A percentile compares a stretch with the other conserved stretches of the same genome.
phyloP scores from a whole-genome alignment of 2,329 filamentous ascomycete genomes.

The Exophiala spinifera region DNA sequence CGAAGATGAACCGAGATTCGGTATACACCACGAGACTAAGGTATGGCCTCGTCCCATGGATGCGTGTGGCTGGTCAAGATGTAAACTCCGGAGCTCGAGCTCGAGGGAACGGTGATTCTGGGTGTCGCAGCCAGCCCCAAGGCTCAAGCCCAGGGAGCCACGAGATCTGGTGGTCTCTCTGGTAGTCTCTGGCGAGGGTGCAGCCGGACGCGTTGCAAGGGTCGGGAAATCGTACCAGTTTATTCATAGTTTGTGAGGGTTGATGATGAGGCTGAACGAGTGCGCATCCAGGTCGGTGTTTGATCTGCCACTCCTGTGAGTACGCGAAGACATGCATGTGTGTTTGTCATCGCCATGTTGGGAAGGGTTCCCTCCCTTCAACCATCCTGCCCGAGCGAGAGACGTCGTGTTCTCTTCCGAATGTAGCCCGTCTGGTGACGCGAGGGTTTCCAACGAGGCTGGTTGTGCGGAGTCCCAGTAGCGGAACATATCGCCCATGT shows the following conservation, averaged over 20 bases:
- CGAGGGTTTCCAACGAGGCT: neutral
- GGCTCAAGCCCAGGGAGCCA: no score
- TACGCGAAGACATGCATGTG: neutral
- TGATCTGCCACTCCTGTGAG: no score
- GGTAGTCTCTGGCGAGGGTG: no score
- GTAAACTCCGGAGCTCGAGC: neutral
- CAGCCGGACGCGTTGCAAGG: no score
- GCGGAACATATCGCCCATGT: neutral
- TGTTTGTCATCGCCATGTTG: neutral
- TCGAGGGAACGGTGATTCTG: neutral
- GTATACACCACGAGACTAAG: neutral
- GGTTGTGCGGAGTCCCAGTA: neutral
- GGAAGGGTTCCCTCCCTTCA: neutral
- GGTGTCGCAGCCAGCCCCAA: no score
- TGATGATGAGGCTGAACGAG: no score
- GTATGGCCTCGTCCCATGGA: neutral
- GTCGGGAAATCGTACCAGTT: no score
- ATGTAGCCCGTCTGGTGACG: neutral
- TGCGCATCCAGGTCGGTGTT: no score
- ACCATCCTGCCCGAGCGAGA: neutral
- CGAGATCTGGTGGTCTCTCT: no score
- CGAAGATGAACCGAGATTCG: constrained; percentile 3
- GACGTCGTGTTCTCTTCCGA: no score
- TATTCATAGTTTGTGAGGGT: no score
- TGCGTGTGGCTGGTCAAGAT: neutral